Conservation (phyloP, 2,329 filamentous ascomycete species). For the Xylaria hypoxylon region DNA sequence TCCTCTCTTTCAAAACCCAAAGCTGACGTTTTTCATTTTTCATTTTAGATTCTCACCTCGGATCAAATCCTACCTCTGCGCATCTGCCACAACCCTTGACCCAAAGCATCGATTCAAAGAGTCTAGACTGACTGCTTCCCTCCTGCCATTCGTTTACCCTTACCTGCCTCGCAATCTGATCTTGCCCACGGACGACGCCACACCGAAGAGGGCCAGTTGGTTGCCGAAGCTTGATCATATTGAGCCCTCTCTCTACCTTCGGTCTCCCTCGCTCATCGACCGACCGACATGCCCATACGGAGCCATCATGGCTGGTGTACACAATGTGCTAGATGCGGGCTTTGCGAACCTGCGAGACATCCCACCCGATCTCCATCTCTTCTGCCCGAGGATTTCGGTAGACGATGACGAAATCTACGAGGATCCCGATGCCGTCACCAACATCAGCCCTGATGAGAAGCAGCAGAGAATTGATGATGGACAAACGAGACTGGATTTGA, state of each 20-base stretch:
- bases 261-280: not conserved
- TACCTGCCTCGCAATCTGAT: not conserved
- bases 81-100: conserved; percentile 1
- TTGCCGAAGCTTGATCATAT: not conserved
- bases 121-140: not conserved
- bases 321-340: conserved; percentile 44
- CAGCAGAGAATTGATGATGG: conserved; percentile 65
- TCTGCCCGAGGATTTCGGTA: conserved; percentile 73
- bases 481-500: conserved; percentile 67
- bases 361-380: conserved; percentile 62
- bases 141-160: not conserved
- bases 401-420: conserved; percentile 75
- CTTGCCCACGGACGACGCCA: not conserved
- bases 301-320: conserved; percentile 46
- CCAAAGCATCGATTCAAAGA: not conserved
- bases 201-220: not conserved
- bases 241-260: not conserved
- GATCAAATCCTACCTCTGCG: not conserved
- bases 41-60: not conserved
- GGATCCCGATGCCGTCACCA: conserved; percentile 60
- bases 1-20: not conserved
- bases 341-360: conserved; percentile 45
- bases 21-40: conserved; percentile 16
- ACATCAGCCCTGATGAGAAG: conserved; percentile 64
- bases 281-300: conserved; percentile 42